A percentile compares a stretch with the other conserved stretches of the same genome.
Conservation (phyloP, 768 basidiomycete genomes). For the Tulasnella sp. region DNA sequence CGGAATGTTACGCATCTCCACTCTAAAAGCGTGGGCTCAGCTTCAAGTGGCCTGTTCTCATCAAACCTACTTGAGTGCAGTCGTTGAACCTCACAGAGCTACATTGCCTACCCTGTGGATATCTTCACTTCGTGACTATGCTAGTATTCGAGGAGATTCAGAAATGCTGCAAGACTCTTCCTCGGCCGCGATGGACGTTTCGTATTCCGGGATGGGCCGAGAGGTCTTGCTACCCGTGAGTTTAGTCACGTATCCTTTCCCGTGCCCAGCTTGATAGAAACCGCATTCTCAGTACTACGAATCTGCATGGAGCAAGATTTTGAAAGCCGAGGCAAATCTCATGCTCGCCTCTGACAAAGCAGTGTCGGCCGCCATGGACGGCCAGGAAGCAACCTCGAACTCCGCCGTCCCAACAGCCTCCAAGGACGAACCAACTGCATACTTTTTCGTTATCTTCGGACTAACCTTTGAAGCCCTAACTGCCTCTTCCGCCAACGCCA, state of each 20-base stretch:
- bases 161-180: conserved; percentile 71
- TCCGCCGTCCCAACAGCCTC: conserved; percentile 20
- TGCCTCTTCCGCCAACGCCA: conserved; percentile 49
- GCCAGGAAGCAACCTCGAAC: conserved; percentile 36
- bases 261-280: neutral
- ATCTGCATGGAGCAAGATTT: conserved; percentile 66
- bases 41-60: conserved; percentile 64
- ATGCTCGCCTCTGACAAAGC: conserved; percentile 60
- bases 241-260: conserved; percentile 12
- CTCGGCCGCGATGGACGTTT: conserved; percentile 62
- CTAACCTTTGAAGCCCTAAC: conserved; percentile 85
- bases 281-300: conserved; percentile 60
- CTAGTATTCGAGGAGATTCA: conserved; percentile 78
- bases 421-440: conserved; percentile 52
- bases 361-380: conserved; percentile 74
- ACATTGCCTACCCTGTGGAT: conserved; percentile 79
- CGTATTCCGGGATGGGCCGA: conserved; percentile 78
- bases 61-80: conserved; percentile 65
- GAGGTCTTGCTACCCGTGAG: conserved; percentile 86
- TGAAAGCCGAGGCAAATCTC: conserved; percentile 72
- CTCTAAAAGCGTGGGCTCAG: conserved; percentile 91
- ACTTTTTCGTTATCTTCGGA: conserved; percentile 87
- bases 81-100: conserved; percentile 68
- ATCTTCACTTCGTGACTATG: conserved; percentile 81
- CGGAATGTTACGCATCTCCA: conserved; percentile 86